phyloP scores from a whole-genome alignment of 2,329 filamentous ascomycete species.

The Cladophialophora exuberans region DNA sequence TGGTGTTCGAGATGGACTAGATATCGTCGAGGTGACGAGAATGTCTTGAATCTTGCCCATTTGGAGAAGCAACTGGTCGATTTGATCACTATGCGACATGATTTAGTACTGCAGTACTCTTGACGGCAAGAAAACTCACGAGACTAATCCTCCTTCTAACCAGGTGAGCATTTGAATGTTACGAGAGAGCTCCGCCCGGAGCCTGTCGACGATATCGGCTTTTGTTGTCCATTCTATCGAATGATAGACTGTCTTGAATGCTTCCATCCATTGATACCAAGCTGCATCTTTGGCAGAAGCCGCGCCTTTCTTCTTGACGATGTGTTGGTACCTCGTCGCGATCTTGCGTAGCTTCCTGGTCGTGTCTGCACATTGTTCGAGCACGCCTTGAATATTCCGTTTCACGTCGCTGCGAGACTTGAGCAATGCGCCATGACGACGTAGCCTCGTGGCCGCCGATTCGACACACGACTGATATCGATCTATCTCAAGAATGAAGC shows the following conservation, averaged over 20 bases:
- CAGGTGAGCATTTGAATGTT: slow-evolving; percentile 13
- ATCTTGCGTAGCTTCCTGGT: slow-evolving; percentile 15
- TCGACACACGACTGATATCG: slow-evolving; percentile 8
- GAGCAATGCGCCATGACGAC: slow-evolving; percentile 12
- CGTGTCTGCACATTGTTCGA: slow-evolving; percentile 15
- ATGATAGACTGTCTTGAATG: slow-evolving; percentile 15
- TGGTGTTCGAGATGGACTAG: slow-evolving; percentile 8
- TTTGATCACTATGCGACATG: slow-evolving; percentile 4
- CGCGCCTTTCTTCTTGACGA: slow-evolving; percentile 1
- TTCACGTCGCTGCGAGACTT: slow-evolving; percentile 12
- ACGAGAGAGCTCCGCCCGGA: slow-evolving; percentile 10
- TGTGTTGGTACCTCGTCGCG: slow-evolving; percentile 12
- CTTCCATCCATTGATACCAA: slow-evolving; percentile 14
- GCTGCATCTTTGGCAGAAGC: slow-evolving; percentile 2
- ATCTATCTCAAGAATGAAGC: slow-evolving; percentile 11
- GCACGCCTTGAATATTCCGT: slow-evolving; percentile 9
- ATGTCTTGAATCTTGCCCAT: slow-evolving; percentile 11
- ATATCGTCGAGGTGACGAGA: slow-evolving; percentile 5
- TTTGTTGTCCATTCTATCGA: slow-evolving; percentile 16
- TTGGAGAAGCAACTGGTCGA: slow-evolving; percentile 4
- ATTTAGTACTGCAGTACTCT: background rate
- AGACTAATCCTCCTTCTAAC: slow-evolving; percentile 6
- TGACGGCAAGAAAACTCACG: slow-evolving; percentile 6
- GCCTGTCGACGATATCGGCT: slow-evolving; percentile 5
- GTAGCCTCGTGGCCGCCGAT: slow-evolving; percentile 6